Evolutionary conservation across 179 eudicot species (phyloP), one percentile per base, ranked within the genome.

Genomic region (Carnegiea gigantea): DNA sequence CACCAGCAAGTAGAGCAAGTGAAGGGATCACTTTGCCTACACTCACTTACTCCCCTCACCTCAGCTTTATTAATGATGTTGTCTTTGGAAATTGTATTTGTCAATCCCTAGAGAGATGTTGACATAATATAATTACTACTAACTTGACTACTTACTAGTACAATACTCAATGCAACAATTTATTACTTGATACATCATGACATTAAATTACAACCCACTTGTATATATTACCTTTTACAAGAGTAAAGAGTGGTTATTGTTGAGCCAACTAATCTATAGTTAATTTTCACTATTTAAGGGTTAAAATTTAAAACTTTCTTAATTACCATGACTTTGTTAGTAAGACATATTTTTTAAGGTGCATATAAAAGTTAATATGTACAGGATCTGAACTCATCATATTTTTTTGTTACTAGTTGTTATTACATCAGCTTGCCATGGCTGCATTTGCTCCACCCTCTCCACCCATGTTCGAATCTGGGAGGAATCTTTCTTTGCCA

Each of bases 1-100:
- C 75, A 80, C 78, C 82, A 76, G 86, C 81, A 84, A 84, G 79
- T 65, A 78, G 82, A 74, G 85, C 82, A 78, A 65, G 85, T 80
- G 86, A 80, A 73, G 78, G 78, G 77, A 77, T 80, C 81, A 80
- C 83, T 84, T 80, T 80, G 83, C 80, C 68, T 59, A 70, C 75
- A 53, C 75, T 46, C 44, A 72, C 76, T 51, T 17, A 51, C 57
- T 1, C 57, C 68, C 73, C 36, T 77, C 28, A 17, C 74, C 44
- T n/a, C 9, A 51, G 33, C 40, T 67, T 28, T 30, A 11, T 36
- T 26, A 26, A 75, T 62, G 65, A 77, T 57, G 43, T 77, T 77
- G 73, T 54, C 81, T 73, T 64, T 28, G 64, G 62, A 70, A 76
- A 75, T 73, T 84, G 79, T 51, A 60, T 62, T 73, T 51, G 62